These are phyloP conservation scores for Echium plantagineum DNA, from an alignment of 257 asterid species.

Conservation along the genomic window DNA sequence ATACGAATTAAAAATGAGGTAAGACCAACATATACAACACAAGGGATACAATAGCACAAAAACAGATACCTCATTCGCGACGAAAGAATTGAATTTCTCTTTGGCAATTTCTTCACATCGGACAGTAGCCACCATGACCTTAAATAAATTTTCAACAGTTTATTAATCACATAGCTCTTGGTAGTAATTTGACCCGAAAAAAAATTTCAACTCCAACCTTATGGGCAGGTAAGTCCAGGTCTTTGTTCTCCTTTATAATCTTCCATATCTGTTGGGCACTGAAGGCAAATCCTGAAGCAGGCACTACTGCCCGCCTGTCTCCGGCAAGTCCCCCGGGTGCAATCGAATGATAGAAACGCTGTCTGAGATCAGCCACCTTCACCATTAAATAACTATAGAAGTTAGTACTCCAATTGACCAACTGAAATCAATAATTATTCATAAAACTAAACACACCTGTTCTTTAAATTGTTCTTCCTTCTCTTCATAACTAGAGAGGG, in stretches of 20 bases:
- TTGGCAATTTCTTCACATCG: slow-evolving; percentile 93
- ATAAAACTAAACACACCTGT: slow-evolving; percentile 40
- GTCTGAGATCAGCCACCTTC: slow-evolving; percentile 71
- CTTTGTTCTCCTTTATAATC: slow-evolving; percentile 80
- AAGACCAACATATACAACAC: not conserved
- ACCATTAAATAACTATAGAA: slow-evolving; percentile 10
- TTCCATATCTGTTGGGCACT: slow-evolving; percentile 86
- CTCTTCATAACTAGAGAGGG: slow-evolving; percentile 77
- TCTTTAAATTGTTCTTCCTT: slow-evolving; percentile 74
- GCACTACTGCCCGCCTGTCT: slow-evolving; percentile 85
- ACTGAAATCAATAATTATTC: not conserved
- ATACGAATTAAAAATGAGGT: not conserved
- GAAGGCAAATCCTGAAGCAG: slow-evolving; percentile 85
- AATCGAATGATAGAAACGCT: slow-evolving; percentile 65
- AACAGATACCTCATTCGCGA: slow-evolving; percentile 53
- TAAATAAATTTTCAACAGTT: slow-evolving; percentile 8
- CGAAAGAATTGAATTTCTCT: slow-evolving; percentile 62
- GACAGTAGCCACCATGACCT: slow-evolving; percentile 99
- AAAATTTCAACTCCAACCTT: slow-evolving; percentile 36
- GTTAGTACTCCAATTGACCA: not conserved
- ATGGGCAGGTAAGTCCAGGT: slow-evolving; percentile 87
- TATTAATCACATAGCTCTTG: slow-evolving; percentile 3
- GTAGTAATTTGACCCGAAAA: not conserved
- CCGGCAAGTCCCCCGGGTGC: slow-evolving; percentile 96
- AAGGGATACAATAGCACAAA: not conserved